These are phyloP conservation scores for Ceratocystis huliohia DNA, from an alignment of 2,329 filamentous ascomycete genomes.

Conservation along the genomic window DNA sequence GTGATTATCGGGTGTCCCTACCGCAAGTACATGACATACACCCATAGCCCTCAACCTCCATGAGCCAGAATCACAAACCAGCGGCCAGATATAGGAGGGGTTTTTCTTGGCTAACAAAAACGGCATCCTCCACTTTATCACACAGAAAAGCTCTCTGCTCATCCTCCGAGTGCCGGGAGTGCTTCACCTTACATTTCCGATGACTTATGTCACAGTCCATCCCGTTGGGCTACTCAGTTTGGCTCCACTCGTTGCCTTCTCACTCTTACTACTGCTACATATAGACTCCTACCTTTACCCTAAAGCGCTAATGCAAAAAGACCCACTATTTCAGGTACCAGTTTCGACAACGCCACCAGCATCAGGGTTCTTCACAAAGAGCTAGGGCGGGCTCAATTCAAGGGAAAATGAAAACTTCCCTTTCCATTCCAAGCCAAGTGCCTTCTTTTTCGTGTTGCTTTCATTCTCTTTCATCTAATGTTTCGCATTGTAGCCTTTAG, in stretches of 20 bases:
- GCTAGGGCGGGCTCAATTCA: background rate
- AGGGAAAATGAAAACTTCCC: background rate
- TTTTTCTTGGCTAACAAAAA: too few species aligned
- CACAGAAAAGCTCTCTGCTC: background rate
- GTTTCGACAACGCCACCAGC: background rate
- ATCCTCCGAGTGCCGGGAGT: background rate
- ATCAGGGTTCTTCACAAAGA: background rate
- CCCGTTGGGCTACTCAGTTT: too few species aligned
- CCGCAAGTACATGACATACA: background rate
- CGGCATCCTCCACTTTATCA: too few species aligned
- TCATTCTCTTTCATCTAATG: background rate
- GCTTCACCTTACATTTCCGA: too few species aligned
- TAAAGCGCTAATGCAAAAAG: constrained; percentile 6
- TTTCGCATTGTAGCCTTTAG: background rate
- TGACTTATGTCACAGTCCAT: too few species aligned
- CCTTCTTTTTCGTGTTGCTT: background rate
- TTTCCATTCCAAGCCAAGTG: background rate
- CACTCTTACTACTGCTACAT: too few species aligned
- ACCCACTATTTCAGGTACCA: constrained; percentile 6
- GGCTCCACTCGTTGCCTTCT: too few species aligned
- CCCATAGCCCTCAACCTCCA: too few species aligned
- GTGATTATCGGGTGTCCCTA: background rate
- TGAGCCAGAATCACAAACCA: too few species aligned
- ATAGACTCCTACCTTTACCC: background rate
- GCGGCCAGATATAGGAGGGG: too few species aligned